Base-by-base conservation (phyloP, 1,284 basidiomycete species). In the Leccinum glutinopallens region DNA sequence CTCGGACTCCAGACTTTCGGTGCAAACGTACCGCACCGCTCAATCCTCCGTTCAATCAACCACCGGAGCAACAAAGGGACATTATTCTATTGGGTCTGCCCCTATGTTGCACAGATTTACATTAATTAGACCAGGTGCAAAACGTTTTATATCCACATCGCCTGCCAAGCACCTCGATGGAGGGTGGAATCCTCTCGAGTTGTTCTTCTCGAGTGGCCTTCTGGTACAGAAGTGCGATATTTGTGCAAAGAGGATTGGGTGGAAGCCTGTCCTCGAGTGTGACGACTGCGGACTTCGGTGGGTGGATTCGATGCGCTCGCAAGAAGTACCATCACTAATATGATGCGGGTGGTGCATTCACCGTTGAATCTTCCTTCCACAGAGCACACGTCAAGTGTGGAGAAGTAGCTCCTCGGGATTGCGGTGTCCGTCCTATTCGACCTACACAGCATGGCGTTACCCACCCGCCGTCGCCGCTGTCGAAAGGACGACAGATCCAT, bases 321-420 rank as follows among this genome's bases (percentile, higher is more conserved):
- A 70, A 65, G 61, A 66, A 66, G 61, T 62, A 25, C 59, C 19
- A 67, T 55, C 58, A 64, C 67, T 74, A 2, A 53, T 39, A 71
- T 69, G 59, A 67, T 43, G 58, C 2, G 65, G 64, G 55, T 61
- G 60, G 51, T 53, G 9, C 22, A 22, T 60, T 49, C 39, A 61
- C 53, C 59, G 29, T 72, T 65, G 53, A 64, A 37, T 62, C 60
- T 67, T 62, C 66, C 63, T 61, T 65, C 46, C 65, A 59, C 69
- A 91, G 91, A 70, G 85, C 91, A 13, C 92, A 94, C 74, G 83
- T 91, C 68, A 93, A 92, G 73, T 94, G 93, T 71, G 92, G 91
- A 13, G 92, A 94, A 74, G 75, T 85, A 43, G 92, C 92, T 5
- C 91, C 92, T 8, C 79, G 84, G 67, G 87, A 94, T 77, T 94